Evolutionary conservation across 1,284 basidiomycete genomes (phyloP), one percentile per base, ranked within the genome.

Genomic region (Thelephora terrestris): DNA sequence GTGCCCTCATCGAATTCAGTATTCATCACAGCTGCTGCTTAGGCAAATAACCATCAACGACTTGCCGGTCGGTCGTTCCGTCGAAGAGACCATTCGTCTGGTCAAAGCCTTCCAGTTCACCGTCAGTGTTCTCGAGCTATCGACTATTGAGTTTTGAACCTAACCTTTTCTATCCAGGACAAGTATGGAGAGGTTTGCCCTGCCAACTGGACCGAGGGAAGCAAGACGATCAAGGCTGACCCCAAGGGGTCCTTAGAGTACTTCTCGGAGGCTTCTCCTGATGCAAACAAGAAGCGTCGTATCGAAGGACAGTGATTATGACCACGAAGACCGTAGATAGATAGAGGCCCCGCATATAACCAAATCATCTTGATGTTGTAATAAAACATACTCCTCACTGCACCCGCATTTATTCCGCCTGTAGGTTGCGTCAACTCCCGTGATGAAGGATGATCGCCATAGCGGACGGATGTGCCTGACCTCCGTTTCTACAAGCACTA

Each of bases 51-150:
- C 87, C 42, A 71, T 94, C 55, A 93, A 93, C 64, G 91, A 94
- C 65, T 76, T 92, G 47, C 88, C 91, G 29, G 91, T 93, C 50
- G 91, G 91, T 35, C 85, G 91, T 52, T 91, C 87, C 4, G 91
- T 93, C 52, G 90, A 91, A 46, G 91, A 94, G 71, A 91, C 90
- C 6, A 63, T 92, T 54, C 85, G 91, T 52, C 79, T 94, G 50
- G 70, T 94, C 68, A 84, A 93, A 69, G 91, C 91, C 12, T 92
- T 94, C 83, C 90, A 93, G 63, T 89, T 84, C 64, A 83, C 81
- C 29, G 85, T 88, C 60, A 38, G 82, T 63, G 47, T 42, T 35
- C 16, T 9, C 16, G 6, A 32, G 24, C 14, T 29, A 6, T 18
- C n/a, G 12, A 9, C 2, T 12, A 3, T 27, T 3, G 27, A 24